These are phyloP conservation scores for Ascochyta pisi DNA, from an alignment of 2,329 filamentous ascomycete genomes.

Conservation along the genomic window DNA sequence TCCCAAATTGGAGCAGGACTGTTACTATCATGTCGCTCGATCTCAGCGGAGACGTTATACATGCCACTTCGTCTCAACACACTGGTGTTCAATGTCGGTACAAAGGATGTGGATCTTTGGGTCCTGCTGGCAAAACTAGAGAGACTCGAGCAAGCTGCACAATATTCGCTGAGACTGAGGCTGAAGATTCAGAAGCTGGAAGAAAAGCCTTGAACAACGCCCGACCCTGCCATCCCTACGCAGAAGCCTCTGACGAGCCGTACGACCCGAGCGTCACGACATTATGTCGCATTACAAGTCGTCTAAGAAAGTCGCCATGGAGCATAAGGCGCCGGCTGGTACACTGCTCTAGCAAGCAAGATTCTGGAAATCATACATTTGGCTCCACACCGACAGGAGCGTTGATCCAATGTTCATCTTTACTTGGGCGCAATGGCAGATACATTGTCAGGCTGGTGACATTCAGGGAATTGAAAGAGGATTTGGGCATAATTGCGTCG, in stretches of 20 bases:
- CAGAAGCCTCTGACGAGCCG: background rate
- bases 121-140: background rate
- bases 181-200: background rate
- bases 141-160: background rate
- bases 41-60: conserved; percentile 21
- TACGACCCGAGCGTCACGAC: background rate
- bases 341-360: too few species aligned
- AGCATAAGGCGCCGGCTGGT: too few species aligned
- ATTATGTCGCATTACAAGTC: too few species aligned
- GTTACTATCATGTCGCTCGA: conserved; percentile 20
- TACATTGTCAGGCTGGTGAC: too few species aligned
- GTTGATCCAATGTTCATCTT: too few species aligned
- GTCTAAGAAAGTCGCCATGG: too few species aligned
- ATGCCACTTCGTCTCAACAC: conserved; percentile 16
- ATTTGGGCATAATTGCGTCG: too few species aligned
- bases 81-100: background rate
- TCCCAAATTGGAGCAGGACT: conserved; percentile 22
- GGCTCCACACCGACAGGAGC: too few species aligned
- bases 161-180: background rate
- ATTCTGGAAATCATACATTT: too few species aligned
- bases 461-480: too few species aligned
- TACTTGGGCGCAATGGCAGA: too few species aligned
- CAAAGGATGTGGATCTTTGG: background rate
- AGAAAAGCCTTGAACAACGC: background rate
- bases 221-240: background rate